These are phyloP conservation scores for Boletus sensibilis DNA, from an alignment of 768 basidiomycete species.

Conservation along the genomic window DNA sequence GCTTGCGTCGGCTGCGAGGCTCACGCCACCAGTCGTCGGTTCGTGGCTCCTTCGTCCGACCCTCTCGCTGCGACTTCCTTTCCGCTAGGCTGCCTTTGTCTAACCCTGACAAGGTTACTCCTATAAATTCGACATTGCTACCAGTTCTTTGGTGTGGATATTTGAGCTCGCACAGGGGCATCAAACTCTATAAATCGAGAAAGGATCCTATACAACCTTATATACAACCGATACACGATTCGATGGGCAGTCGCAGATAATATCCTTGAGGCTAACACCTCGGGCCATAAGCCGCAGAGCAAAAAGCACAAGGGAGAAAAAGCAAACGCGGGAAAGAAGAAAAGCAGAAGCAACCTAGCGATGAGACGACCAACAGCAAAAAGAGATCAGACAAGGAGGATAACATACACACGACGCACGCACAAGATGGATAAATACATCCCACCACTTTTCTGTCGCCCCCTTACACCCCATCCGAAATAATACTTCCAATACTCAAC, in stretches of 20 bases:
- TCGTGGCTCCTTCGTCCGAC: too few species aligned
- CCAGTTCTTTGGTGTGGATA: not conserved
- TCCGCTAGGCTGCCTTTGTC: too few species aligned
- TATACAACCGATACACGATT: constrained; percentile 5
- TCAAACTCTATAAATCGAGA: not conserved
- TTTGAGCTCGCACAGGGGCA: not conserved
- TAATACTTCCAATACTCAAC: constrained; percentile 69
- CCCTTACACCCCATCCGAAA: constrained; percentile 44
- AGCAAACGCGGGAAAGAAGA: not conserved
- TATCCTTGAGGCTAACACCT: not conserved
- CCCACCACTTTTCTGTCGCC: not conserved
- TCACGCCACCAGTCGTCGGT: too few species aligned
- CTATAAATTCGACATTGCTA: not conserved
- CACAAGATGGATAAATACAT: not conserved
- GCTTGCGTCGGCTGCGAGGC: too few species aligned
- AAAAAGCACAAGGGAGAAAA: not conserved
- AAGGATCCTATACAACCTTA: not conserved
- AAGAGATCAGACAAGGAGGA: not conserved
- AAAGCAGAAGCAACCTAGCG: not conserved
- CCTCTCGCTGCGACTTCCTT: too few species aligned
- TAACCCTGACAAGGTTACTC: not conserved
- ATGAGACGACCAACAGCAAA: not conserved
- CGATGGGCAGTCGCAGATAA: not conserved
- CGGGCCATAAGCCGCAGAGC: not conserved
- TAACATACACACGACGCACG: not conserved